phyloP scores from a whole-genome alignment of 345 rosid genomes.

The Mangifera indica region DNA sequence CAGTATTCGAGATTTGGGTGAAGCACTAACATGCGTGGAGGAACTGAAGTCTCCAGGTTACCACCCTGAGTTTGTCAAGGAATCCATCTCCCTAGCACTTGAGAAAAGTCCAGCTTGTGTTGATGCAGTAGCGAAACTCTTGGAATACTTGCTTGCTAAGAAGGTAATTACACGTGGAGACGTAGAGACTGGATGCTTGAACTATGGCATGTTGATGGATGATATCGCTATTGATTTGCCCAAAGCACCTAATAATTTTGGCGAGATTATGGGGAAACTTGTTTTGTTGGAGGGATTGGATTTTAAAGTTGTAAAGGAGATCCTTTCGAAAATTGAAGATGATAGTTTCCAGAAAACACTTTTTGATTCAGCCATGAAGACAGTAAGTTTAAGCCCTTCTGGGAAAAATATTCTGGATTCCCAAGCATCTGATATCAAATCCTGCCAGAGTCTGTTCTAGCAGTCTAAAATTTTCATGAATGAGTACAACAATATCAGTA shows the following conservation, averaged over 20 bases:
- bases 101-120: slow-evolving; percentile 68
- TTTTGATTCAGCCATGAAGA: slow-evolving; percentile 49
- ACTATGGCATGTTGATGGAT: slow-evolving; percentile 66
- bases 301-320: slow-evolving; percentile 56
- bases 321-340: slow-evolving; percentile 67
- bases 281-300: slow-evolving; percentile 47
- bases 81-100: slow-evolving; percentile 67
- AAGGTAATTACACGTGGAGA: slow-evolving; percentile 48
- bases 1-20: slow-evolving; percentile 48
- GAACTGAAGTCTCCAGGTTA: slow-evolving; percentile 64
- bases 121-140: slow-evolving; percentile 47
- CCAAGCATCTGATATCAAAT: slow-evolving; percentile 56
- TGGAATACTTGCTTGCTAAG: slow-evolving; percentile 48
- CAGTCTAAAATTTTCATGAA: slow-evolving; percentile 1
- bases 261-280: slow-evolving; percentile 68
- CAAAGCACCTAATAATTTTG: slow-evolving; percentile 72
- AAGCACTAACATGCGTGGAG: slow-evolving; percentile 71
- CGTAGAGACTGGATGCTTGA: slow-evolving; percentile 61
- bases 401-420: slow-evolving; percentile 46
- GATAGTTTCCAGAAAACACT: slow-evolving; percentile 52
- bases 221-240: slow-evolving; percentile 88
- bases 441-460: slow-evolving; percentile 53
- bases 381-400: slow-evolving; percentile 32
- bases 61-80: slow-evolving; percentile 77
- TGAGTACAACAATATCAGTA: slow-evolving; percentile 5